A percentile compares a stretch with the other conserved stretches of the same genome.
Conservation (phyloP, 768 basidiomycete species). For the Naganishia onofrii region DNA sequence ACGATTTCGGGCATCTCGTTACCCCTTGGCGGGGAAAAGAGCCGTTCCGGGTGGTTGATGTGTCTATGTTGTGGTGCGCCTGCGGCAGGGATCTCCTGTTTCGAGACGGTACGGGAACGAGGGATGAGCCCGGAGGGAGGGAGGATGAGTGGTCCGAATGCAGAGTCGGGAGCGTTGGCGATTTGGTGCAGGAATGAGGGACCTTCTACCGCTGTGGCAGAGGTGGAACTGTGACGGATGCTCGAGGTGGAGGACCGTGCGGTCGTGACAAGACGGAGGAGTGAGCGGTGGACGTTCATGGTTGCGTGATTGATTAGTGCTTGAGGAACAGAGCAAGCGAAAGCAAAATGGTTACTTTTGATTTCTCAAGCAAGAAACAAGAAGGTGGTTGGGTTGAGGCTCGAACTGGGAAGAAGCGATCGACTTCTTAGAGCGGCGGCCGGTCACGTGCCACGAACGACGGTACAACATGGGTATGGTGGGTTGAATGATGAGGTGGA, state of each 20-base stretch:
- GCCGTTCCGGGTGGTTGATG: slow-evolving; percentile 41
- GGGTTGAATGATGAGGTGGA: no score
- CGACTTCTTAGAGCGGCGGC: no score
- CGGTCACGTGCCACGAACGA: no score
- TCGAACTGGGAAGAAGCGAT: no score
- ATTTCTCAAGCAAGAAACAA: no score
- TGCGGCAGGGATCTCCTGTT: background rate
- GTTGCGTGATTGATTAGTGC: background rate
- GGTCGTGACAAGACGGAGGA: background rate
- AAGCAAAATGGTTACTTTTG: no score
- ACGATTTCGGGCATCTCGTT: slow-evolving; percentile 28
- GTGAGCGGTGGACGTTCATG: background rate
- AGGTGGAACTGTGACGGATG: background rate
- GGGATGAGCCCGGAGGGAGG: slow-evolving; percentile 3
- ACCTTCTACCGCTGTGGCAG: background rate
- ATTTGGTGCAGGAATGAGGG: slow-evolving; percentile 13
- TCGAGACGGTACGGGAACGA: background rate
- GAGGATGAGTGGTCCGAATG: slow-evolving; percentile 10
- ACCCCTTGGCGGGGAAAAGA: slow-evolving; percentile 32
- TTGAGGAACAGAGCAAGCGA: no score
- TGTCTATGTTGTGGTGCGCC: slow-evolving; percentile 36
- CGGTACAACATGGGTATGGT: no score
- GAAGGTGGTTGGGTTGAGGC: no score
- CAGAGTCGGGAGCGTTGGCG: background rate
- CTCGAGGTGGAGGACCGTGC: background rate